Conservation (phyloP, 225 moss, liverwort and hornwort species). For the Pseudisothecium myosuroides region DNA sequence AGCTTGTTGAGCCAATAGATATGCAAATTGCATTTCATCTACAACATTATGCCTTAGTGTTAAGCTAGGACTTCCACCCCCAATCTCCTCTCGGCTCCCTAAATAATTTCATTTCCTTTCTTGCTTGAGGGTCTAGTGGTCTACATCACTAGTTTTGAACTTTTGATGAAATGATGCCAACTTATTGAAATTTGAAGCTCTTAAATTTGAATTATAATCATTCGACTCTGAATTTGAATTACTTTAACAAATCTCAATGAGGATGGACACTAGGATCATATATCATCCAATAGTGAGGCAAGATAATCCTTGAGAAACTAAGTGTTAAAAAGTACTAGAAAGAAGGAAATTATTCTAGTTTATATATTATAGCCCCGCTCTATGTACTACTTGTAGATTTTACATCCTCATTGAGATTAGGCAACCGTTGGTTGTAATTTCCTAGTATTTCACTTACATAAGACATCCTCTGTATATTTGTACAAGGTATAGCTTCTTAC, state of each 20-base stretch:
- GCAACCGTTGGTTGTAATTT: too few relatives aligned
- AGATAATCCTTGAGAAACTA: not conserved
- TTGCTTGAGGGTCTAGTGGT: too few relatives aligned
- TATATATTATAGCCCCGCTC: too few relatives aligned
- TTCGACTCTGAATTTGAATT: not conserved
- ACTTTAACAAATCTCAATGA: not conserved
- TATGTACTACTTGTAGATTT: not conserved
- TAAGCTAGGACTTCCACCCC: not conserved
- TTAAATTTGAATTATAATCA: not conserved
- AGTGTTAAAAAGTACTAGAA: not conserved
- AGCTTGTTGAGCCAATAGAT: not conserved
- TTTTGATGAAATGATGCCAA: not conserved
- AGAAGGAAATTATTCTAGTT: not conserved
- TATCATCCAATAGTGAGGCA: not conserved
- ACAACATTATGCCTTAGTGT: too few relatives aligned
- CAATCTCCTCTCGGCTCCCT: not conserved
- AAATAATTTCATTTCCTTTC: not conserved
- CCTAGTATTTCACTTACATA: not conserved
- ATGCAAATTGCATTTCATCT: not conserved
- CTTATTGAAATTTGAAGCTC: not conserved
- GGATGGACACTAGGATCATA: not conserved
- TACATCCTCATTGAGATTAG: too few relatives aligned
- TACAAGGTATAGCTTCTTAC: too few relatives aligned
- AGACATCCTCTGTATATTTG: too few relatives aligned
- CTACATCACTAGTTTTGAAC: not conserved